phyloP scores from a whole-genome alignment of 768 basidiomycete genomes.

The Psilocybe cubensis region DNA sequence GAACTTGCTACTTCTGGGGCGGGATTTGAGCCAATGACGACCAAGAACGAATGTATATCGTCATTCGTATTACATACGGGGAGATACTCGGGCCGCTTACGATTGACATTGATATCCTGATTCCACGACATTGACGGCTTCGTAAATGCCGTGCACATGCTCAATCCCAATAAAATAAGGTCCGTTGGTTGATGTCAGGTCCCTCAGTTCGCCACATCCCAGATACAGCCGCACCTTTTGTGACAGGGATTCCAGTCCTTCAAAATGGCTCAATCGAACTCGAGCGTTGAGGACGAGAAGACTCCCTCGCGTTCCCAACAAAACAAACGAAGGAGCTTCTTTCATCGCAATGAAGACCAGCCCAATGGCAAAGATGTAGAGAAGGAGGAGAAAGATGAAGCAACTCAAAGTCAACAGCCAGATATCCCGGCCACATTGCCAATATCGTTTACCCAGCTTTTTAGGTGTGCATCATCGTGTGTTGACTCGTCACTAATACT shows the following conservation, averaged over 20 bases:
- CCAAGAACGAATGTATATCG: background rate
- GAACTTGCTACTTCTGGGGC: background rate
- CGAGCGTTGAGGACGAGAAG: constrained; percentile 3
- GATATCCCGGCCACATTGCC: background rate
- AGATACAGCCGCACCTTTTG: background rate
- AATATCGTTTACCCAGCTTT: constrained; percentile 3
- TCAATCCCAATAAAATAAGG: background rate
- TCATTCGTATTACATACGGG: background rate
- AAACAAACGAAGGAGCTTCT: background rate
- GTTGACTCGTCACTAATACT: background rate
- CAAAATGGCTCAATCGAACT: constrained; percentile 2
- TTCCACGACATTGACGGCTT: background rate
- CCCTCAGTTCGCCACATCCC: background rate
- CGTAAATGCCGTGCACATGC: background rate
- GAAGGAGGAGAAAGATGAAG: background rate
- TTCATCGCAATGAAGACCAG: background rate
- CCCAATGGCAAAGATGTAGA: background rate
- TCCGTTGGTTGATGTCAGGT: background rate
- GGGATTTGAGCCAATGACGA: background rate
- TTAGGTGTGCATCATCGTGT: background rate
- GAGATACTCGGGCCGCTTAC: background rate
- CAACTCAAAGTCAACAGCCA: background rate
- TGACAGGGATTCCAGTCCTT: background rate
- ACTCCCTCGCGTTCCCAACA: background rate
- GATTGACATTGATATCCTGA: background rate